Evolutionary conservation across 1,284 basidiomycete species (phyloP), one percentile per base, ranked within the genome.

Genomic region (Pascua sp.): DNA sequence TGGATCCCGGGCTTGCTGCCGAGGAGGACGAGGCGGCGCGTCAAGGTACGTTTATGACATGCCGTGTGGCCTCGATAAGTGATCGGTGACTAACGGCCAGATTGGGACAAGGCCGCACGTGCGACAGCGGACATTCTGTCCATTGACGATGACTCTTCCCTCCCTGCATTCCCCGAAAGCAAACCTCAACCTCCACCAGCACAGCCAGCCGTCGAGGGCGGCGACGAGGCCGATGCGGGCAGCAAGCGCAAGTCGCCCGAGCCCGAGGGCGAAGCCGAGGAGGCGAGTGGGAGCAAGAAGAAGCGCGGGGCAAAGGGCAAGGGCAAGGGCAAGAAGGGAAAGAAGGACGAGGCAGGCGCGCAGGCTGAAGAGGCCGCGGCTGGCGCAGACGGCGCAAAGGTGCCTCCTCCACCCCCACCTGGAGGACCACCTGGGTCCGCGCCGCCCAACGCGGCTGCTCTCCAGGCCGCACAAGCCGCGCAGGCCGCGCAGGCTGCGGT

Each of bases 1-100:
- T 81, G 24, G 90, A 92, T 64, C 85, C 81, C 9, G 77, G 78
- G 18, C 73, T 98, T 38, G 71, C 92, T 10, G 80, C 82, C 61
- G 89, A 83, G 68, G 93, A 97, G 77, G 79, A 78, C 55, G 81
- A 82, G 57, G 82, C 83, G 42, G 90, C 92, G 70, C 82, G 87
- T 60, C 84, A 87, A 77, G 89, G 91, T 91, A 64, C 54, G 82
- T 73, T 4, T 4, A 13, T 2, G 8, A 36, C 37, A 17, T 10
- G 32, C 8, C 13, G 11, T 4, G 17, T 11, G 39, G 12, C 1
- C 42, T 38, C 24, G 24, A 32, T 7, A 32, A 32, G 24, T 32
- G 24, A 24, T 8, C 15, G 38, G 17, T 11, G n/a, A 39, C 4
- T 49, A 44, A n/a, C 46, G 42, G 8, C 18, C 68, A 86, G 89